Base-by-base conservation (phyloP, 352 stramenopile species). In the Phytophthora cajani region DNA sequence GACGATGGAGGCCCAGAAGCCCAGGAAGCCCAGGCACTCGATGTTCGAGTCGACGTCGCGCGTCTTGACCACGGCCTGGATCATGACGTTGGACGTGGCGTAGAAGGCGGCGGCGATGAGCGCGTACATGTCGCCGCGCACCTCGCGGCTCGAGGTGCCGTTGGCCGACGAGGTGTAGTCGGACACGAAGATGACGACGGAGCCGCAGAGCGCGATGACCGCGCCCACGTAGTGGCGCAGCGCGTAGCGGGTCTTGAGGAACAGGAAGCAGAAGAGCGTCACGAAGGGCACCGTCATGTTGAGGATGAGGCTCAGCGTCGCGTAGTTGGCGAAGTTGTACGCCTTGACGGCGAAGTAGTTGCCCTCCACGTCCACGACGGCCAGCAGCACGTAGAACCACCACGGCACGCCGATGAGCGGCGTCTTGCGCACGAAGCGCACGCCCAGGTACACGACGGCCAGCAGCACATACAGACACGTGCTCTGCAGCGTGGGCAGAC, bases 301-400 rank as follows among this genome's bases (percentile, higher is more conserved):
- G 40, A 92, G 71, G 54, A 92, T 77, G 62, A 90, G 74, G 16
- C 80, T 83, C 36, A 87, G 79, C 38, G 82, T 87, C 9, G 83
- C 80, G 71, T 88, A 90, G 72, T 90, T 90, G 69, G 80, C 79
- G 74, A 87, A 88, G 65, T 87, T 87, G 79, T 86, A 89, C 14
- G 82, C 82, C 68, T 90, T 88, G 69, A 92, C 80, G 21, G 77
- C 74, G 53, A 87, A 92, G 77, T 87, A 90, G 79, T 92, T 90
- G 71, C 69, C 84, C 65, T 92, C 80, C 42, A 90, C 84, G 67
- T 92, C 81, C 8, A 88, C 81, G 12, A 81, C 57, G 14, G 68
- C 84, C 47, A 90, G 65, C 46, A 92, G 62, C 47, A 80, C 63
- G 80, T 89, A 92, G 74, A 85, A 89, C 82, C 82, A 90, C 66